Evolutionary conservation across 1,284 basidiomycete genomes (phyloP), one percentile per base, ranked within the genome.

Genomic region (Spongispora temasekensis): DNA sequence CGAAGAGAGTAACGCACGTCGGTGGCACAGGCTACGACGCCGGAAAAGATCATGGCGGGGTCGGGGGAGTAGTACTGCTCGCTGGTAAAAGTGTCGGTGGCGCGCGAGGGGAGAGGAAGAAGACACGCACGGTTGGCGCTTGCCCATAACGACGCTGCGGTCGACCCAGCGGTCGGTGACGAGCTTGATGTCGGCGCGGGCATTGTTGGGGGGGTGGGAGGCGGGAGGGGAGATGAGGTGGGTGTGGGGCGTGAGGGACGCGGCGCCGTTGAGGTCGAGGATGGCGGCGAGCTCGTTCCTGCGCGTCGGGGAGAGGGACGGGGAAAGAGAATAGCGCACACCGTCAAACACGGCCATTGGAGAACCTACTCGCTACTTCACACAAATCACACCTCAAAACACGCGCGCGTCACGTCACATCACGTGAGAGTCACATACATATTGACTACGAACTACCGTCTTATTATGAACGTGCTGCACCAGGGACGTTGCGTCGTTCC

Each of bases 401-500:
- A 37, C 42, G 15, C 17, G 13, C 46, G 46, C 46, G 46, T 48
- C 46, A 48, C 46, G 46, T 48, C 46, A 48, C 46, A 27, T 48
- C 46, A 48, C 25, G 21, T 48, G 46, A 48, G 25, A 48, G 46
- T 48, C 46, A 48, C 46, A 48, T 48, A 17, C n/a, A n/a, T n/a
- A n/a, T n/a, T n/a, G n/a, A n/a, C n/a, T n/a, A n/a, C n/a, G n/a
- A n/a, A 37, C 35, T 37, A 37, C 15, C 23, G 23, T 21, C n/a
- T 48, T 13, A 40, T 57, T 32, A 75, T 64, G 64, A 76, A 60
- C 81, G 82, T 60, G 79, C 93, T 74, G 93, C 92, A 75, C 94
- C 94, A 65, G 94, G 94, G 44, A 95, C 93, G 75, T 80, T 88
- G 76, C 92, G 85, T 75, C 88, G 85, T 78, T 93, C 90, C 65